Percentiles rank a stretch among this genome's conserved stretches.
Evolutionary conservation across 768 basidiomycete genomes (phyloP).

Genomic region (Clitopilus hobsonii): DNA sequence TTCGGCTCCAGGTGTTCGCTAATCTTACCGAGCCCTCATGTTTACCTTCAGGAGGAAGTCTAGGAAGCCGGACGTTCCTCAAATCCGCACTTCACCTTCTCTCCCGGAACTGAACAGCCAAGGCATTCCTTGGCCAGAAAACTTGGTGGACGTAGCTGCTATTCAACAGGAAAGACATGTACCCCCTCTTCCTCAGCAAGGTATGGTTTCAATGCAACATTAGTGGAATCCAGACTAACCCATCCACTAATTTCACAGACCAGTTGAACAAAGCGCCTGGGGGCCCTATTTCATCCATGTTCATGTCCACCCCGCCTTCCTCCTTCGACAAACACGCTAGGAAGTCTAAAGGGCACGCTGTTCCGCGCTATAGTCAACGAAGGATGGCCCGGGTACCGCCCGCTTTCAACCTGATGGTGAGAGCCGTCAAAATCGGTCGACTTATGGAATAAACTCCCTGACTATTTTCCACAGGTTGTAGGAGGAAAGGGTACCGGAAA

Average conservation of each 20-base stretch:
- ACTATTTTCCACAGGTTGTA: conserved; percentile 48
- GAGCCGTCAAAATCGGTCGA: conserved; percentile 10
- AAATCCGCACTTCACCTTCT: conserved; percentile 71
- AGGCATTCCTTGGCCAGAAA: conserved; percentile 82
- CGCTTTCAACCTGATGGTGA: conserved; percentile 84
- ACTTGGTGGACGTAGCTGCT: conserved; percentile 69
- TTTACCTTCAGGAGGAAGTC: conserved; percentile 74
- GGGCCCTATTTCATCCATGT: conserved; percentile 62
- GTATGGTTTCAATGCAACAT: conserved; percentile 67
- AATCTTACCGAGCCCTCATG: conserved; percentile 36
- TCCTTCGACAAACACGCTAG: conserved; percentile 49
- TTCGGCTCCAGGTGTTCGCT: not conserved
- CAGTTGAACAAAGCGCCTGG: conserved; percentile 54
- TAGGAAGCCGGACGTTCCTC: conserved; percentile 39
- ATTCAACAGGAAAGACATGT: conserved; percentile 41
- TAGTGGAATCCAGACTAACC: conserved; percentile 50
- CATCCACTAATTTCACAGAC: conserved; percentile 80
- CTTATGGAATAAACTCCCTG: conserved; percentile 12
- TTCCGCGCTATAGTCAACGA: conserved; percentile 56
- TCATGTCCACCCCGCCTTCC: conserved; percentile 58
- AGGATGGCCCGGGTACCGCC: conserved; percentile 56
- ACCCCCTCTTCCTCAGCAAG: conserved; percentile 30
- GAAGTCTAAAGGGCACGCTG: conserved; percentile 34
- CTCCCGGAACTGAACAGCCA: conserved; percentile 72
- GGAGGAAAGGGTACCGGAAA: conserved; percentile 82